Evolutionary conservation across 257 asterid species (phyloP), one percentile per base, ranked within the genome.

Genomic region (Scutellaria galericulata): DNA sequence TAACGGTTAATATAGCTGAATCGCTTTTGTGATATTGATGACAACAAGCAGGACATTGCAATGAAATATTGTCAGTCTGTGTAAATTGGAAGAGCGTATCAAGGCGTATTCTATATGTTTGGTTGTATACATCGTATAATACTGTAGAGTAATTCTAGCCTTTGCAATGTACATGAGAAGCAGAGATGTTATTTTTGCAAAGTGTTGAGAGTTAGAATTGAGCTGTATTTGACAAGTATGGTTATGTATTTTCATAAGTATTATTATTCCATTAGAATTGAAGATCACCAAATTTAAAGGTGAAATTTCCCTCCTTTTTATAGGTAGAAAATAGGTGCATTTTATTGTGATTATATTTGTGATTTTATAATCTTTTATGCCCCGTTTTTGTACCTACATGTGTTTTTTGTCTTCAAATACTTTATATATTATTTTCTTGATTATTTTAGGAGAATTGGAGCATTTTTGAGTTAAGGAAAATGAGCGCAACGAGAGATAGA

Each of bases 161-260:
- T 9, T 35, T 66, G 53, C 41, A 52, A 40, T 55, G 53, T 9
- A 72, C 14, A 62, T 52, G 71, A 52, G 71, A 73, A 27, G 8
- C 27, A 4, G 27, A 63, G 51, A 7, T 14, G 14, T 18, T 22
- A 55, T 50, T 72, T 53, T 41, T 72, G 56, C 20, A 37, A 12
- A n/a, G 22, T 22, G 39, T 5, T 22, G 64, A 20, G 27, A 6
- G 12, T 6, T 40, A 20, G 41, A 24, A 51, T 6, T 51, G 3
- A 58, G 75, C 39, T 58, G 68, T 58, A 40, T 57, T 27, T 57
- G 13, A 57, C 37, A 2, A 31, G 37, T 58, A 31, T 56, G 37
- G 18, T 42, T 57, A 10, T 24, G 15, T 64, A 9, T 15, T 37
- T 60, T 0, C 5, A 24, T 0, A 24, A 1, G 27, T 24, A 24